Evolutionary conservation across 345 rosid species (phyloP), one percentile per base, ranked within the genome.

Genomic region (Excoecaria cochinchinensis): DNA sequence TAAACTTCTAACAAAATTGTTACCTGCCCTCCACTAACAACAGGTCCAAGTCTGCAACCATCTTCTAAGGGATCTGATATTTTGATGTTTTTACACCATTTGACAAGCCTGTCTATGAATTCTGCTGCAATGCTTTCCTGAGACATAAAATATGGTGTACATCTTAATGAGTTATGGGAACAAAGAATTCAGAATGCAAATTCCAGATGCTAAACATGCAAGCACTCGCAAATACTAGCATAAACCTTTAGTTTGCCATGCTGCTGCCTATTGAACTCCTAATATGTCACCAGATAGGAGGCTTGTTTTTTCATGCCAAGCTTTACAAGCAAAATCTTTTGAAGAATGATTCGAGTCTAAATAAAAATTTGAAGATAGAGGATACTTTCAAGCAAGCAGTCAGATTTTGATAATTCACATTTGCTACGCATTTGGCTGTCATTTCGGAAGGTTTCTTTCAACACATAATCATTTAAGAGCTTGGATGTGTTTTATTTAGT

Each of bases 11-110:
- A 46, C 13, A n/a, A 76, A 50, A 4, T 60, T 61, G 69, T 80
- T 82, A 92, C 99, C 95, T 93, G 99, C 16, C 92, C 90, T 82
- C 46, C 80, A 36, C 98, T 92, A 75, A 92, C 92, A 78, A 95
- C 87, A 5, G 99, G 97, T 47, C 99, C 99, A 82, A 95, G 90
- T 86, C 91, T 88, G 87, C 97, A 95, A 65, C 91, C 95, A 81
- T 90, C 97, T 89, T 91, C 94, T 8, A 95, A 79, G 59, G 94
- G 99, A 86, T 92, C 94, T n/a, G 97, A 91, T 63, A 95, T 88
- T 82, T 92, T 91, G 70, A 95, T 83, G 71, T 89, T 92, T 80
- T 89, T 85, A 78, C 83, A 78, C 98, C 99, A 92, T 74, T 88
- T 84, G 55, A 88, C 94, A 77, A 91, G 88, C 84, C 80, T 88